These are phyloP conservation scores for Ustanciosporium gigantosporum DNA, from an alignment of 1,284 basidiomycete genomes.

Conservation along the genomic window DNA sequence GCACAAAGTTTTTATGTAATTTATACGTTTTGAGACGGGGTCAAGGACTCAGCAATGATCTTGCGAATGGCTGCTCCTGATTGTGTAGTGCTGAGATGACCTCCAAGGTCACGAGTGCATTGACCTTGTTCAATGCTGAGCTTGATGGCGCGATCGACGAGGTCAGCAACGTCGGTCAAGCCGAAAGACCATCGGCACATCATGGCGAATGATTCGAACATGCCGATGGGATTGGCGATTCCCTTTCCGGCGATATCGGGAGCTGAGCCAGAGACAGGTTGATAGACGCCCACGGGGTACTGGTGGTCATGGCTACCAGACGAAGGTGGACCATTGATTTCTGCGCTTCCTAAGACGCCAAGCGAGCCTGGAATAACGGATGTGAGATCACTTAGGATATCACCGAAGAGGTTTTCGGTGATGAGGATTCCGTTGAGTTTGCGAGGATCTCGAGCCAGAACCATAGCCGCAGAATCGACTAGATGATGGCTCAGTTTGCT, in stretches of 20 bases:
- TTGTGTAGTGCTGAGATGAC: conserved; percentile 73
- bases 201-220: conserved; percentile 92
- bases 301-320: not conserved
- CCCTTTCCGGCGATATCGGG: conserved; percentile 93
- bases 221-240: conserved; percentile 94
- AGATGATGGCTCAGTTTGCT: conserved; percentile 68
- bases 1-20: no score
- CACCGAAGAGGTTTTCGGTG: conserved; percentile 43
- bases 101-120: conserved; percentile 85
- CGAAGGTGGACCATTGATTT: conserved; percentile 84
- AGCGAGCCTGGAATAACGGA: conserved; percentile 39
- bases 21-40: no score
- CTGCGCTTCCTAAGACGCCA: conserved; percentile 93
- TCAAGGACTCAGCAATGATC: not conserved
- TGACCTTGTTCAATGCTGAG: conserved; percentile 82
- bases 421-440: conserved; percentile 84
- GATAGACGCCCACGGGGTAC: conserved; percentile 77
- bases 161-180: conserved; percentile 72
- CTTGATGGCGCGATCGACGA: conserved; percentile 83
- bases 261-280: conserved; percentile 76
- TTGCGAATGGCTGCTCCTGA: conserved; percentile 69
- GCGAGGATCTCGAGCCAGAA: conserved; percentile 84
- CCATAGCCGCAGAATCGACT: conserved; percentile 94
- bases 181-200: conserved; percentile 91
- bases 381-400: conserved; percentile 35